Conservation (phyloP, 305 asterid genomes). For the Rubia occidens region DNA sequence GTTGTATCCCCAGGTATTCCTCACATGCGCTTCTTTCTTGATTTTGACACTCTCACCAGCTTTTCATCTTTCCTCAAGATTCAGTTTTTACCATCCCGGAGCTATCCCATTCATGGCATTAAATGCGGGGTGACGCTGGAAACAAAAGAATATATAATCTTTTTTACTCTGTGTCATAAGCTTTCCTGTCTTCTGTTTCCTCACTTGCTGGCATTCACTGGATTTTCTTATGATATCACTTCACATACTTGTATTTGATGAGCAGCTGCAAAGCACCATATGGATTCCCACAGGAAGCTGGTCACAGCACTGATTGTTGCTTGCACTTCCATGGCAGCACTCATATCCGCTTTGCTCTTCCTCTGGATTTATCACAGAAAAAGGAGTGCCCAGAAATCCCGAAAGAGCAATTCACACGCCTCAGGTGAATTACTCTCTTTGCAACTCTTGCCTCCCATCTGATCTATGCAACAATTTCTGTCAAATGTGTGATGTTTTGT, state of each 20-base stretch:
- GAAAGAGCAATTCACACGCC: slow-evolving; percentile 14
- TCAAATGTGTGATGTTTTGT: background rate
- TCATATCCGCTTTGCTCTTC: slow-evolving; percentile 26
- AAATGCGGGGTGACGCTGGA: slow-evolving; percentile 8
- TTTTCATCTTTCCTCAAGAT: background rate
- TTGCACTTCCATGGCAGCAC: slow-evolving; percentile 30
- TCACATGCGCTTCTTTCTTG: background rate
- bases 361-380: slow-evolving; percentile 32
- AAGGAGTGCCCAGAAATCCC: slow-evolving; percentile 28
- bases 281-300: slow-evolving; percentile 33
- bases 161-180: background rate
- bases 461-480: background rate
- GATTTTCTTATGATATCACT: slow-evolving; percentile 9
- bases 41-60: slow-evolving; percentile 1
- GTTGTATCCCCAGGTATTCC: slow-evolving; percentile 35
- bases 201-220: slow-evolving; percentile 12
- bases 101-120: slow-evolving; percentile 19
- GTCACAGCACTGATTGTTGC: slow-evolving; percentile 31
- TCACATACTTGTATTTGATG: background rate
- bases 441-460: background rate
- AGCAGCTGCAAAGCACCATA: slow-evolving; percentile 27
- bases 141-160: background rate
- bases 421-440: slow-evolving; percentile 21
- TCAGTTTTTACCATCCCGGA: slow-evolving; percentile 8
- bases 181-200: background rate